Conservation (phyloP, 495 filamentous ascomycete genomes). For the Extremus antarcticus region DNA sequence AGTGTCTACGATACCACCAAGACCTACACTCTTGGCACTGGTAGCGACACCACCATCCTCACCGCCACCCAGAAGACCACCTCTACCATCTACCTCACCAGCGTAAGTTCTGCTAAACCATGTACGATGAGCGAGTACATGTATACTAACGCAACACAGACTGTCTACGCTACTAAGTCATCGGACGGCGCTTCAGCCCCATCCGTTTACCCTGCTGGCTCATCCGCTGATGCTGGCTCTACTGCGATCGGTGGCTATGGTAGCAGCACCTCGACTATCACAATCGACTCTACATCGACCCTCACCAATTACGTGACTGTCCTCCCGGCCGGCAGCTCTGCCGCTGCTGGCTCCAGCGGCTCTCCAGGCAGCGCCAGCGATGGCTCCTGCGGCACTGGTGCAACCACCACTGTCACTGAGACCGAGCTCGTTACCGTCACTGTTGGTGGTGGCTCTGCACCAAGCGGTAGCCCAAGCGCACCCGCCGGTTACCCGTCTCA, state of each 20-base stretch:
- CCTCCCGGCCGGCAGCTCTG: slow-evolving; percentile 7
- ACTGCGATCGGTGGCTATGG: not conserved
- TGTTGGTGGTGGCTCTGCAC: not conserved
- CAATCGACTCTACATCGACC: slow-evolving; percentile 13
- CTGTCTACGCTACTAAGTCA: slow-evolving; percentile 6
- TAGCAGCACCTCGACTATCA: not conserved
- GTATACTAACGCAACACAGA: not conserved
- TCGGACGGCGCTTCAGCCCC: not conserved
- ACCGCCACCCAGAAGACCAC: slow-evolving; percentile 16
- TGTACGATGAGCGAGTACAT: not conserved
- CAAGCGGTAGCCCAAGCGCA: not conserved
- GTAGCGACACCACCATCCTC: slow-evolving; percentile 6
- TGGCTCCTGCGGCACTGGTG: slow-evolving; percentile 1
- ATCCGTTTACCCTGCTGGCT: not conserved
- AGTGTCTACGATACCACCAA: not conserved
- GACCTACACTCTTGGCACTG: slow-evolving; percentile 14
- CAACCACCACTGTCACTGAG: slow-evolving; percentile 14
- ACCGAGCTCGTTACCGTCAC: slow-evolving; percentile 13
- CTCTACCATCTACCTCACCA: slow-evolving; percentile 13
- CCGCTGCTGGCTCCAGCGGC: not conserved
- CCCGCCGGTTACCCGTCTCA: slow-evolving; percentile 2
- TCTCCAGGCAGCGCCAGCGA: too few species aligned
- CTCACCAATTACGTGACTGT: slow-evolving; percentile 16
- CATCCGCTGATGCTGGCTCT: not conserved
- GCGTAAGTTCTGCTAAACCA: not conserved